These are phyloP conservation scores for Candida patagonica DNA, from an alignment of 805 yeast genomes.

Conservation along the genomic window DNA sequence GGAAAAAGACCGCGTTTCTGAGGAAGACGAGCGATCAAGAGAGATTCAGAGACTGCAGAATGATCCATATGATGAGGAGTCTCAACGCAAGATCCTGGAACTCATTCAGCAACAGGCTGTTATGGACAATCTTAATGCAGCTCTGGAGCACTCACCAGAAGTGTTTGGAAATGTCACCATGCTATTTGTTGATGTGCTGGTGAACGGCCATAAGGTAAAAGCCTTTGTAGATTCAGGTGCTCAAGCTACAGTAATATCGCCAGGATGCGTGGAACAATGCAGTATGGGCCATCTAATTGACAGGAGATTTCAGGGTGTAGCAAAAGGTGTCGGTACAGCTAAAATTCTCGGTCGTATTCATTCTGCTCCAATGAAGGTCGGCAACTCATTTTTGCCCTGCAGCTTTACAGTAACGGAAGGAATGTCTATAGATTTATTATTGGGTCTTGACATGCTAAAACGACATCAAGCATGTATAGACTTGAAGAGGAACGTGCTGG, in stretches of 20 bases:
- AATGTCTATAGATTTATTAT: slow-evolving; percentile 47
- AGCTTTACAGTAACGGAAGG: slow-evolving; percentile 63
- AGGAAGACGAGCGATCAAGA: slow-evolving; percentile 32
- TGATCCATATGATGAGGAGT: slow-evolving; percentile 64
- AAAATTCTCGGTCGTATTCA: slow-evolving; percentile 78
- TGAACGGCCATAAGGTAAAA: slow-evolving; percentile 72
- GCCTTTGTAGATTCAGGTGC: slow-evolving; percentile 98
- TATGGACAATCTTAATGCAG: slow-evolving; percentile 69
- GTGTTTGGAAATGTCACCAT: slow-evolving; percentile 72
- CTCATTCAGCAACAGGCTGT: slow-evolving; percentile 61
- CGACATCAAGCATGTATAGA: slow-evolving; percentile 82
- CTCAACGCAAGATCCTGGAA: slow-evolving; percentile 56
- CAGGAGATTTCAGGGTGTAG: slow-evolving; percentile 68
- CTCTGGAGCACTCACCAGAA: slow-evolving; percentile 86
- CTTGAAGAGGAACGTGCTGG: slow-evolving; percentile 51
- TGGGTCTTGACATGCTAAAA: slow-evolving; percentile 86
- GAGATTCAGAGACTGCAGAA: slow-evolving; percentile 47
- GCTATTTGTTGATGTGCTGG: slow-evolving; percentile 70
- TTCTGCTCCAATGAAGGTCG: slow-evolving; percentile 77
- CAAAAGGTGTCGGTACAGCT: slow-evolving; percentile 83
- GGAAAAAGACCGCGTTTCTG: slow-evolving; percentile 21
- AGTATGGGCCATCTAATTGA: slow-evolving; percentile 70
- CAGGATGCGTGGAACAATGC: slow-evolving; percentile 63
- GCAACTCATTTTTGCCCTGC: slow-evolving; percentile 53
- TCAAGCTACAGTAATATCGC: slow-evolving; percentile 73